phyloP scores from a whole-genome alignment of 495 filamentous ascomycete species.

The Clavariopsis aquatica region DNA sequence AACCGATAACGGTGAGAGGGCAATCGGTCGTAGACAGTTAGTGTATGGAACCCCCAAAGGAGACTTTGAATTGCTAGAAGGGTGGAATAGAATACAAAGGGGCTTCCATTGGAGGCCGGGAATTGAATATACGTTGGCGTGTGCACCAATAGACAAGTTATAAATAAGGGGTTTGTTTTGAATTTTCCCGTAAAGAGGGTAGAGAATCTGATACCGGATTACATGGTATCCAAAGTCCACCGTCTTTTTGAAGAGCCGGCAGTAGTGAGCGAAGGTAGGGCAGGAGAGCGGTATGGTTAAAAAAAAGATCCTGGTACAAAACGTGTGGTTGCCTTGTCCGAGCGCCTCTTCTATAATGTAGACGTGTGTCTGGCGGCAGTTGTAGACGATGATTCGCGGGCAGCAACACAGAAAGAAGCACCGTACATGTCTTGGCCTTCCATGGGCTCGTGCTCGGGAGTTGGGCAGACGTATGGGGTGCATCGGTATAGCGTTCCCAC shows the following conservation, averaged over 20 bases:
- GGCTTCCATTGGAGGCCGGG: neutral
- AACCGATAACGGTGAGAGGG: slow-evolving; percentile 26
- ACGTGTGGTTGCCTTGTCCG: slow-evolving; percentile 33
- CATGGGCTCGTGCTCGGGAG: neutral
- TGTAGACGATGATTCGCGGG: slow-evolving; percentile 30
- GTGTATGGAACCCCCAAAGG: neutral
- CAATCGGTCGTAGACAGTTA: slow-evolving; percentile 10
- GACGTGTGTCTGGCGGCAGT: neutral
- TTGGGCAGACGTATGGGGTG: neutral
- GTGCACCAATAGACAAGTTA: slow-evolving; percentile 19
- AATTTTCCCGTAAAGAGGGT: slow-evolving; percentile 2
- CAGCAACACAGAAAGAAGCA: slow-evolving; percentile 7
- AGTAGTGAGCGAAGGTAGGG: slow-evolving; percentile 14
- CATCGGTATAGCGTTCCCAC: neutral
- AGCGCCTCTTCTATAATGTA: slow-evolving; percentile 31
- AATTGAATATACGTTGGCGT: slow-evolving; percentile 6
- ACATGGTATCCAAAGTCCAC: slow-evolving; percentile 20
- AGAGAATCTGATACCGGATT: slow-evolving; percentile 8
- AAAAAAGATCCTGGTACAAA: slow-evolving; percentile 18
- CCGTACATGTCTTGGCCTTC: slow-evolving; percentile 29
- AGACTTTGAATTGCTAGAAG: slow-evolving; percentile 23
- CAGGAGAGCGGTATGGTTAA: slow-evolving; percentile 7
- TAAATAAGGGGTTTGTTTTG: slow-evolving; percentile 1
- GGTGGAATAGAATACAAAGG: slow-evolving; percentile 7
- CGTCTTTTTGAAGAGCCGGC: slow-evolving; percentile 18